Conservation (phyloP, 2,329 filamentous ascomycete genomes). For the Ascocoryne sarcoides region DNA sequence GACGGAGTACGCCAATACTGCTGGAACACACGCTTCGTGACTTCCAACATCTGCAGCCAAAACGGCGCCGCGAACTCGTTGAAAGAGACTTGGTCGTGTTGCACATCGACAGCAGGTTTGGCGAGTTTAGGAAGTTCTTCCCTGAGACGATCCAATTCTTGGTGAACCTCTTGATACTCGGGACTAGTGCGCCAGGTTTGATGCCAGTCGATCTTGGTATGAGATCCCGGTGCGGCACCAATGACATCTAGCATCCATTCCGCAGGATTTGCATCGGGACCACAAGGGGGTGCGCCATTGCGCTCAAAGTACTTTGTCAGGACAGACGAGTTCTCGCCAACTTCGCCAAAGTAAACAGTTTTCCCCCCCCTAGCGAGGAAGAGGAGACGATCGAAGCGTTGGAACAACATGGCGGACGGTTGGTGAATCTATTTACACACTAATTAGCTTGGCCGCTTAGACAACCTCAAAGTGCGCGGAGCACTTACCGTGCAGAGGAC, state of each 20-base stretch:
- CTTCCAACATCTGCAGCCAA: constrained; percentile 41
- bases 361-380: constrained; percentile 67
- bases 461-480: too few species aligned
- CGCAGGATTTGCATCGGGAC: constrained; percentile 64
- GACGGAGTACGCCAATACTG: constrained; percentile 58
- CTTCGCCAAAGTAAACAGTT: constrained; percentile 74
- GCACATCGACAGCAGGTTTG: constrained; percentile 10
- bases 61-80: constrained; percentile 57
- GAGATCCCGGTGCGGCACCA: constrained; percentile 49
- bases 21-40: constrained; percentile 49
- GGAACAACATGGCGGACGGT: constrained; percentile 86
- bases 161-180: constrained; percentile 31
- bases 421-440: constrained; percentile 59
- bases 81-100: constrained; percentile 39
- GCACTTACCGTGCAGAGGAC: constrained; percentile 64
- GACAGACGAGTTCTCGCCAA: constrained; percentile 59
- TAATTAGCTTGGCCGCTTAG: constrained; percentile 4
- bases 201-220: constrained; percentile 52
- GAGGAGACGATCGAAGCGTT: constrained; percentile 74
- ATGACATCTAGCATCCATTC: constrained; percentile 67
- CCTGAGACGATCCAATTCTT: constrained; percentile 46
- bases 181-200: constrained; percentile 49
- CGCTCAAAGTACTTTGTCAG: constrained; percentile 68
- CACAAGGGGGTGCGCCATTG: constrained; percentile 57
- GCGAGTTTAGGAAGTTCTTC: constrained; percentile 32